Conservation (phyloP, 345 rosid genomes). For the Eucalyptus decipiens region DNA sequence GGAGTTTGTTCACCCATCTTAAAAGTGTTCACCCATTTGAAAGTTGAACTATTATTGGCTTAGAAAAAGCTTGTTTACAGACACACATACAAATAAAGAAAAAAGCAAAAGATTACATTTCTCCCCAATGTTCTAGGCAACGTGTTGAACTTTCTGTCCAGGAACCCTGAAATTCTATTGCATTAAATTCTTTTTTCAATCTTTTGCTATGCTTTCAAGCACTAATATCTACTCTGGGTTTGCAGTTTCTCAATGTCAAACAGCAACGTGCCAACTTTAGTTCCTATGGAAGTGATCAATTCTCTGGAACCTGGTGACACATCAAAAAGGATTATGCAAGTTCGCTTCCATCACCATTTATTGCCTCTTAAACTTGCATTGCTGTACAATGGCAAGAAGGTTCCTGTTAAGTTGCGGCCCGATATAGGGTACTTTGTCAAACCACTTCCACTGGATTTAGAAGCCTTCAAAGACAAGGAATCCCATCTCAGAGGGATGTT, state of each 20-base stretch:
- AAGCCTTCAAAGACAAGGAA: slow-evolving; percentile 42
- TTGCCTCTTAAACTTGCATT: slow-evolving; percentile 71
- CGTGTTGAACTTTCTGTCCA: background rate
- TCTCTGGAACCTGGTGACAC: slow-evolving; percentile 60
- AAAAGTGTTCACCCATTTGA: background rate
- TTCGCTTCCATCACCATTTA: slow-evolving; percentile 83
- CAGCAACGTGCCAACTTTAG: slow-evolving; percentile 41
- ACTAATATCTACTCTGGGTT: background rate
- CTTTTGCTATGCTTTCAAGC: background rate
- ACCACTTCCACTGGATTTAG: slow-evolving; percentile 57
- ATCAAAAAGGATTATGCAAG: slow-evolving; percentile 48
- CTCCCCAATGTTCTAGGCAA: background rate
- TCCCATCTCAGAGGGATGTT: slow-evolving; percentile 87
- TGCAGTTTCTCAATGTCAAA: slow-evolving; percentile 35
- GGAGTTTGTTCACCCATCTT: background rate
- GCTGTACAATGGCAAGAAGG: slow-evolving; percentile 37
- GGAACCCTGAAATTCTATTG: background rate
- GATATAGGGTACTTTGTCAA: slow-evolving; percentile 94
- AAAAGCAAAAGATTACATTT: background rate
- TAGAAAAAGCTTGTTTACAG: background rate
- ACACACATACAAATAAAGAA: background rate
- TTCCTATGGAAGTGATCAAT: slow-evolving; percentile 60
- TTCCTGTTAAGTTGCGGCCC: slow-evolving; percentile 79
- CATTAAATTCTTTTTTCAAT: background rate
- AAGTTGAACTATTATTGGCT: background rate